These are phyloP conservation scores for Lipomyces lipofer DNA, from an alignment of 805 yeast genomes.

Conservation along the genomic window DNA sequence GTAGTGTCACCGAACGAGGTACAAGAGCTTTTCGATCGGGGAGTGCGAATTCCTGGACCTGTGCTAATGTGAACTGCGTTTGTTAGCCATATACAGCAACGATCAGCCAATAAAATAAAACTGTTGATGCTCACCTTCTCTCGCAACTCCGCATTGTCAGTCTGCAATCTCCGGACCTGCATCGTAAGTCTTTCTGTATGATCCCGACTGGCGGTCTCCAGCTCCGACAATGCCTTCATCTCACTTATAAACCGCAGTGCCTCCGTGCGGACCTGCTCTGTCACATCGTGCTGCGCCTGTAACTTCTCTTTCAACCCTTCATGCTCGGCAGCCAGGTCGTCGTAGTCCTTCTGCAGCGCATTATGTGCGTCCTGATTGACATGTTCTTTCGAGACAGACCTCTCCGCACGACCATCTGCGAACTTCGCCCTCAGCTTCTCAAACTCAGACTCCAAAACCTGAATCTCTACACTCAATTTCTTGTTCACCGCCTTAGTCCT, in stretches of 20 bases:
- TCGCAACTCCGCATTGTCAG: conserved; percentile 37
- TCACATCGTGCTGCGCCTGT: conserved; percentile 29
- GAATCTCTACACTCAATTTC: conserved; percentile 19
- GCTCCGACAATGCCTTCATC: conserved; percentile 42
- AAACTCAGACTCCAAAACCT: conserved; percentile 45
- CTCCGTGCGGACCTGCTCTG: conserved; percentile 43
- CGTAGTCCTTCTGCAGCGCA: conserved; percentile 20
- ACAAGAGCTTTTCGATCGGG: background rate
- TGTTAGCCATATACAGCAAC: too few species aligned
- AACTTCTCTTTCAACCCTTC: conserved; percentile 32
- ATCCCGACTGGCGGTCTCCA: conserved; percentile 22
- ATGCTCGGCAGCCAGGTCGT: conserved; percentile 32
- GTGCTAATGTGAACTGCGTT: too few species aligned
- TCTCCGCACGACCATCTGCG: background rate
- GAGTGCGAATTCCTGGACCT: too few species aligned
- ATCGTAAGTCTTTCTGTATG: conserved; percentile 31
- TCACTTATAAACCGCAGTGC: conserved; percentile 41
- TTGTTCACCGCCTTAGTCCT: conserved; percentile 22
- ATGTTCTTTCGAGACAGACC: background rate
- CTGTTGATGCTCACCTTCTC: conserved; percentile 6
- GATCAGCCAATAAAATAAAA: too few species aligned
- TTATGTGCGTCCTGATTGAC: background rate
- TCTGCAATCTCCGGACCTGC: conserved; percentile 36
- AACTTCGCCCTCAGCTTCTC: conserved; percentile 35
- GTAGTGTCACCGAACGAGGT: background rate